phyloP scores from a whole-genome alignment of 1,284 basidiomycete genomes.

The Ceraceosorus bombacis region DNA sequence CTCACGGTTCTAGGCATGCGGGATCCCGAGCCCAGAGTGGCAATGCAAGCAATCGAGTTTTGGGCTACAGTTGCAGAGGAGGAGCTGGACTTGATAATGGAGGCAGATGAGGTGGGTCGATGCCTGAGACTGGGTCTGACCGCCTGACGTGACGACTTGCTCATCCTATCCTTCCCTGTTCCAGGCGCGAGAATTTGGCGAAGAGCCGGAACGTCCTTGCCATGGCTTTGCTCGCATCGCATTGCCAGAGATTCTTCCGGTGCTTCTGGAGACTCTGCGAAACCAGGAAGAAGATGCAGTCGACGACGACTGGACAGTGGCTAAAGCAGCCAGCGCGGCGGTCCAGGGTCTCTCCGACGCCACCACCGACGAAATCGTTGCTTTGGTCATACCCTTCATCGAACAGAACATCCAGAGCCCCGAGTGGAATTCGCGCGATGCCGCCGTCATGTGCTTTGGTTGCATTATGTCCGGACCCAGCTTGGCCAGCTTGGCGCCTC shows the following conservation, averaged over 20 bases:
- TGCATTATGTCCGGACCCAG: conserved; percentile 95
- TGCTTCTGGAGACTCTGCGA: conserved; percentile 78
- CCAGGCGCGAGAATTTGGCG: conserved; percentile 76
- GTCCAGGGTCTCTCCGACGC: conserved; percentile 80
- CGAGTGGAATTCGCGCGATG: conserved; percentile 93
- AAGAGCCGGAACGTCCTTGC: conserved; percentile 77
- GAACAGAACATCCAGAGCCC: conserved; percentile 81
- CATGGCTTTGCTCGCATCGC: conserved; percentile 90
- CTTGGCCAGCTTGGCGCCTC: conserved; percentile 71
- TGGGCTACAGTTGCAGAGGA: conserved; percentile 99
- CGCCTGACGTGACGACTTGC: background rate
- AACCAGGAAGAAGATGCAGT: conserved; percentile 94
- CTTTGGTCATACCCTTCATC: conserved; percentile 92
- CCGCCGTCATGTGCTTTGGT: conserved; percentile 96
- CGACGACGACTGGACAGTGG: conserved; percentile 97
- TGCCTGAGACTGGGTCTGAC: conserved; percentile 39
- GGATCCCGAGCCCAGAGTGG: conserved; percentile 80
- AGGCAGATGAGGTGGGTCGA: conserved; percentile 73
- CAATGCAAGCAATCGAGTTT: conserved; percentile 94
- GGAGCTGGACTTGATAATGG: conserved; percentile 85
- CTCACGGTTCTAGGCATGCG: conserved; percentile 99
- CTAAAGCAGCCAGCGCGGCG: conserved; percentile 96
- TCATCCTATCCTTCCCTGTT: background rate
- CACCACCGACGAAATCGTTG: conserved; percentile 82
- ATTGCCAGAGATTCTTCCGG: conserved; percentile 85